These are phyloP conservation scores for Lepidium aucheri DNA, from an alignment of 345 rosid genomes.

Conservation along the genomic window DNA sequence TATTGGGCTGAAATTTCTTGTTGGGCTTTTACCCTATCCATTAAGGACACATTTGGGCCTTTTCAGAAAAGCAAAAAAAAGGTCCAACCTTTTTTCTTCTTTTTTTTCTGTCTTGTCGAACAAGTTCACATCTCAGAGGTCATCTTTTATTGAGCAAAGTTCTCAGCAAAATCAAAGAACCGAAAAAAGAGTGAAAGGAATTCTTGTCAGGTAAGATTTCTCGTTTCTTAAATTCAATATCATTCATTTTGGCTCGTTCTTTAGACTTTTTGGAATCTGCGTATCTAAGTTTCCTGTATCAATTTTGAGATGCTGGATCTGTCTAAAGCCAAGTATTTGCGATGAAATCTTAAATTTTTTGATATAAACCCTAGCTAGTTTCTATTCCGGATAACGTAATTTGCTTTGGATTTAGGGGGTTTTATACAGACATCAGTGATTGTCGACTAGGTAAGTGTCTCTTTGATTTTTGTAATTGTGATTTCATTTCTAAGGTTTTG, in stretches of 20 bases:
- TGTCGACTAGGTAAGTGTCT: not conserved
- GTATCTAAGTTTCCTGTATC: not conserved
- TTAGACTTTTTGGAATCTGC: not conserved
- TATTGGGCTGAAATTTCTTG: not conserved
- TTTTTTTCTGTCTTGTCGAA: slow-evolving; percentile 12
- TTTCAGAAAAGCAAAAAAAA: not conserved
- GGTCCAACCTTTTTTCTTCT: not conserved
- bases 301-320: slow-evolving; percentile 11
- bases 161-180: slow-evolving; percentile 7
- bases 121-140: slow-evolving; percentile 13
- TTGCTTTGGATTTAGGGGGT: not conserved
- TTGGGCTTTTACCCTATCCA: not conserved
- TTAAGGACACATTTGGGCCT: not conserved
- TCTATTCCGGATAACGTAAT: not conserved
- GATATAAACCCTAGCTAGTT: not conserved
- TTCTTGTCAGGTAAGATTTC: not conserved
- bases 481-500: not conserved
- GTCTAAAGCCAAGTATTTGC: not conserved
- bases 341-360: not conserved
- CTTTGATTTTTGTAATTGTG: not conserved
- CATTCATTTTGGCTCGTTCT: no score
- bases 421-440: not conserved
- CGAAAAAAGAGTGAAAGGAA: not conserved
- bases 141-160: not conserved
- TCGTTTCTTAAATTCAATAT: not conserved